Evolutionary conservation across 306 rosid species (phyloP), one percentile per base, ranked within the genome.

Genomic region (Inga leiocalycina): DNA sequence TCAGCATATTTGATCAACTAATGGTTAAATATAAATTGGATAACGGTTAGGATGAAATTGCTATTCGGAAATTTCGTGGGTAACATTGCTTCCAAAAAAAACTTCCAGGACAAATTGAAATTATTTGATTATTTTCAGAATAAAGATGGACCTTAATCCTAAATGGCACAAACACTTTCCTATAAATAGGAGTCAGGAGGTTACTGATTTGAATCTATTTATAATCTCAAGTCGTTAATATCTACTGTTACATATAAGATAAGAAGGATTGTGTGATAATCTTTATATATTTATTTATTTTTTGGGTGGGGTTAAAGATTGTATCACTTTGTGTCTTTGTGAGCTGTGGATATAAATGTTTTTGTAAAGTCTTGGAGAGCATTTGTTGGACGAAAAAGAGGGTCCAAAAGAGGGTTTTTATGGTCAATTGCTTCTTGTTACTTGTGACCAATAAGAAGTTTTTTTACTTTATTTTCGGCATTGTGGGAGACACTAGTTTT

Each of bases 1-100:
- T 37, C 0, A 37, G 41, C 5, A 37, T 39, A 37, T 37, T 37
- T 39, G 0, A 1, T 39, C 0, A 6, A 6, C 1, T 39, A 39
- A 39, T 1, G 2, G 0, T 39, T 1, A 39, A 39, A 39, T 1
- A 0, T 37, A 5, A 37, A 0, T 0, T 37, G 1, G 8, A 37
- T 39, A 39, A 6, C 43, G 0, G 8, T 39, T 0, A 1, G 43
- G 8, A 8, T 39, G 43, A 39, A 39, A 39, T 39, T 39, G 1
- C 43, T 39, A 39, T 39, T 39, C 6, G 43, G 1, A 39, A 39
- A 39, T 6, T 39, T 6, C 1, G 8, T 39, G 8, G 41, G 8
- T 39, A 39, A 39, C 1, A 39, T 6, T 39, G 1, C 43, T 39
- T 3, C 8, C 0, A 6, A 39, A 39, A 39, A 39, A 6, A 39